Conservation (phyloP, 495 filamentous ascomycete genomes). For the Xylaria telfairii region DNA sequence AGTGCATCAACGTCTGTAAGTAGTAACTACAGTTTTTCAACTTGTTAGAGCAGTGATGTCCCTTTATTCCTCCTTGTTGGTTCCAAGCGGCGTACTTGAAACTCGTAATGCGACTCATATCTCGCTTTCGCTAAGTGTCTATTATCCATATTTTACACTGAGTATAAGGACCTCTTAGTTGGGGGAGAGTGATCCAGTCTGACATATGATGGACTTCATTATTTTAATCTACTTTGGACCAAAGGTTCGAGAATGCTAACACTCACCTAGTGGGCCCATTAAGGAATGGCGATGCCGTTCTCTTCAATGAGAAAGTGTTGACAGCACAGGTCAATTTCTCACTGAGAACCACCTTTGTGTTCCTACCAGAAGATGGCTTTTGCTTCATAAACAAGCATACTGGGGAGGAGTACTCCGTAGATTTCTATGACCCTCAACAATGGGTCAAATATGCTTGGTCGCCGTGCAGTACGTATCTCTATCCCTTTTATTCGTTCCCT, state of each 20-base stretch:
- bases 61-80: background rate
- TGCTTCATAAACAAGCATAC: constrained; percentile 88
- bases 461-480: constrained; percentile 58
- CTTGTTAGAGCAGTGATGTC: background rate
- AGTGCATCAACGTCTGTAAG: constrained; percentile 29
- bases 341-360: constrained; percentile 81
- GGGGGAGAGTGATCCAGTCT: background rate
- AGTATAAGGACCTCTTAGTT: background rate
- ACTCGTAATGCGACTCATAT: background rate
- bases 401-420: constrained; percentile 78
- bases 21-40: background rate
- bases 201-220: background rate
- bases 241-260: background rate
- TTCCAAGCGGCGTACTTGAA: background rate
- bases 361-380: constrained; percentile 85
- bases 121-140: background rate
- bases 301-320: constrained; percentile 87
- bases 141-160: background rate
- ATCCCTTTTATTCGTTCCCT: background rate
- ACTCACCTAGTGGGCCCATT: constrained; percentile 79
- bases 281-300: constrained; percentile 87
- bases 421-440: constrained; percentile 80
- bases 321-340: constrained; percentile 96
- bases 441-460: constrained; percentile 84
- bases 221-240: background rate